Evolutionary conservation across 345 rosid species (phyloP), one percentile per base, ranked within the genome.

Genomic region (Carallia brachiata): DNA sequence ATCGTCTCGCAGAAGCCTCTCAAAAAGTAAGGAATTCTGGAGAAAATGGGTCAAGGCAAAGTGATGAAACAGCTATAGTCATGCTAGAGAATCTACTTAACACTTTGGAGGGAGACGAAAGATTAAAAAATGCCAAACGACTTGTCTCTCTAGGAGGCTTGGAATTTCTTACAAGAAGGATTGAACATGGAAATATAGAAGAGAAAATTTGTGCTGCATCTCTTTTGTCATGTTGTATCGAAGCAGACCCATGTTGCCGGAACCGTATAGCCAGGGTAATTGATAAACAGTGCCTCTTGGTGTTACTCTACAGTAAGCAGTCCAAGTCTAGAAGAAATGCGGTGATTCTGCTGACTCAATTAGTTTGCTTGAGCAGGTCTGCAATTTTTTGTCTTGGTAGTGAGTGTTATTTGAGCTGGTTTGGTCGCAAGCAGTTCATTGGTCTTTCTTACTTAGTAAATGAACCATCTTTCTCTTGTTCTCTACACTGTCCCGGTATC

Each of bases 361-460:
- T 88, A 54, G 72, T 88, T 67, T 88, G 87, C 75, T 37, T 81
- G 59, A 78, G 81, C 83, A 84, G 90, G 92, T 80, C 6, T 54
- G 67, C 67, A 28, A 16, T 39, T 67, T 47, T 13, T 68, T 50
- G 47, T 34, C 58, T 66, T 18, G 0, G 50, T 57, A 62, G 19
- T 63, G n/a, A 62, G 3, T 5, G 48, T 40, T 40, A 40, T 10
- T 13, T 40, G 48, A 9, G 37, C 55, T 37, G 36, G 15, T 6
- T 65, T 62, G 30, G 18, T 31, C 36, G 50, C 72, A 52, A 30
- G 67, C 61, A 31, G 16, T 52, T 32, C 6, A 52, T 47, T 6
- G 53, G 23, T 50, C 39, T 52, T 50, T 30, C 55, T 34, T 57
- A n/a, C 53, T 55, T 27, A 34, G 40, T 18, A 44, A n/a, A 56